These are phyloP conservation scores for Plectosphaerella sp. DNA, from an alignment of 2,329 filamentous ascomycete genomes.

Conservation along the genomic window DNA sequence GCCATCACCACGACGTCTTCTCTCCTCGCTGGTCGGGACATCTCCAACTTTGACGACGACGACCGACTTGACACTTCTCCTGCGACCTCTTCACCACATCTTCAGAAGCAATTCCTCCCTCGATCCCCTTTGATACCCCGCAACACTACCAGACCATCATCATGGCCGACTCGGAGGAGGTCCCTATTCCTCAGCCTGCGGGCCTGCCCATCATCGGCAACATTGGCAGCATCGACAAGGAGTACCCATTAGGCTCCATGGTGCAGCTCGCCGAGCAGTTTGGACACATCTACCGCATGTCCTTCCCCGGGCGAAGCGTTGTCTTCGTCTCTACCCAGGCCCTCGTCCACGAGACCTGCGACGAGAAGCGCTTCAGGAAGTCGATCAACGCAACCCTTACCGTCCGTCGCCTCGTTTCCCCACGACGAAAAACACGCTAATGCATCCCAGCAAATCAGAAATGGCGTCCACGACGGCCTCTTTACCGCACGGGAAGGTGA, in stretches of 20 bases:
- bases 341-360: constrained; percentile 58
- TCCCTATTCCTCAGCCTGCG: constrained; percentile 39
- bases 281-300: constrained; percentile 58
- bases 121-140: too few relatives aligned
- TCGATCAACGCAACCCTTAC: constrained; percentile 40
- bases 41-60: too few relatives aligned
- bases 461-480: constrained; percentile 40
- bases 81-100: too few relatives aligned
- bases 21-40: too few relatives aligned
- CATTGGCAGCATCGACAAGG: constrained; percentile 55
- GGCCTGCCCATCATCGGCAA: constrained; percentile 65
- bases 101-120: too few relatives aligned
- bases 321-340: constrained; percentile 49
- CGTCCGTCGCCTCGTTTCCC: not conserved
- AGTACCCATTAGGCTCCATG: constrained; percentile 52
- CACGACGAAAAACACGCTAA: not conserved
- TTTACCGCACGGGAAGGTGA: constrained; percentile 14
- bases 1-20: too few relatives aligned
- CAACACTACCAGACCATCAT: not conserved
- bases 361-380: constrained; percentile 65
- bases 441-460: constrained; percentile 36
- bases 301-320: constrained; percentile 38
- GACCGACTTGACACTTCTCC: too few relatives aligned
- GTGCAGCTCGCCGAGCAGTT: constrained; percentile 58
- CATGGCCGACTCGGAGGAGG: constrained; percentile 18